These are phyloP conservation scores for Aspergillus sp. DNA, from an alignment of 2,329 filamentous ascomycete species.

Conservation along the genomic window DNA sequence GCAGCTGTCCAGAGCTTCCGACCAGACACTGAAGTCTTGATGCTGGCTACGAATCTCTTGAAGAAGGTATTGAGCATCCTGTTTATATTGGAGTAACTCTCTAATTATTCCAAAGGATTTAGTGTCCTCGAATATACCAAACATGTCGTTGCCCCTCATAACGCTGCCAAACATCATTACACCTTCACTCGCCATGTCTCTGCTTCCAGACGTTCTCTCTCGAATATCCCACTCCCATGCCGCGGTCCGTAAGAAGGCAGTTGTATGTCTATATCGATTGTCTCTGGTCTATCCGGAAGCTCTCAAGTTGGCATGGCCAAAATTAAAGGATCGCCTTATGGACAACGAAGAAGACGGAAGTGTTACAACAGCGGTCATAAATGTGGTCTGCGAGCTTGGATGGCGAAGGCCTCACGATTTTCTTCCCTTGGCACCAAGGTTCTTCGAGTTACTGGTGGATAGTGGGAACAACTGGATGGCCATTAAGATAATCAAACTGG, in stretches of 20 bases:
- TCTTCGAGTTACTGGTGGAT: slow-evolving; percentile 90
- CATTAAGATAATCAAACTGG: slow-evolving; percentile 97
- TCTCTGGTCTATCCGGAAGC: slow-evolving; percentile 97
- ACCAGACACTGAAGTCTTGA: slow-evolving; percentile 91
- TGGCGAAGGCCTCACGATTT: slow-evolving; percentile 95
- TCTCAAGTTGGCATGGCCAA: slow-evolving; percentile 88
- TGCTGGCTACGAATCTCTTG: slow-evolving; percentile 93
- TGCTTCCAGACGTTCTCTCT: slow-evolving; percentile 81
- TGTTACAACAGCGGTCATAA: slow-evolving; percentile 93
- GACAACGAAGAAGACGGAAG: slow-evolving; percentile 86
- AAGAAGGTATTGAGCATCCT: slow-evolving; percentile 66
- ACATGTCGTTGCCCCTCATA: slow-evolving; percentile 79
- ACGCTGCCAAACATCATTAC: slow-evolving; percentile 95
- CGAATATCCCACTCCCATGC: slow-evolving; percentile 82
- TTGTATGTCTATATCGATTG: slow-evolving; percentile 89
- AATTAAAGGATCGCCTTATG: slow-evolving; percentile 91
- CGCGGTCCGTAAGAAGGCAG: slow-evolving; percentile 88
- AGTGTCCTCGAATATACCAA: slow-evolving; percentile 69
- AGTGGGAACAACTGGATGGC: slow-evolving; percentile 99
- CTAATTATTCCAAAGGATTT: slow-evolving; percentile 34
- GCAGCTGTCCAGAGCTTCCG: slow-evolving; percentile 95
- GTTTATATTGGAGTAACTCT: neutral
- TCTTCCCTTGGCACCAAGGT: slow-evolving; percentile 79
- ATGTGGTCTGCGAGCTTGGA: slow-evolving; percentile 92
- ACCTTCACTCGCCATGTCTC: slow-evolving; percentile 83